Base-by-base conservation (phyloP, 306 rosid species). In the Trifolium repens region DNA sequence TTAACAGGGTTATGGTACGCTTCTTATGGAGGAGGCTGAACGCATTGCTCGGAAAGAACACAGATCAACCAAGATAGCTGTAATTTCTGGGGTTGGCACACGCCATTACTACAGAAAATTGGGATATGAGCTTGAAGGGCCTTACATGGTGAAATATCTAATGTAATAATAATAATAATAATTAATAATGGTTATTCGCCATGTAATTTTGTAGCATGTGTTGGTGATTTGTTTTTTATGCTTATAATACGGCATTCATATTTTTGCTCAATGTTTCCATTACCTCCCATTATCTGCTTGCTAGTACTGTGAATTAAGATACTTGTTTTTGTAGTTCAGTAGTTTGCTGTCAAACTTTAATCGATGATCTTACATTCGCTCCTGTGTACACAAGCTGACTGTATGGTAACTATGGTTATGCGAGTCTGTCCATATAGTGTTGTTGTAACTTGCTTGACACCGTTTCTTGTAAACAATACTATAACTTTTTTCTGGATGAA, bases 21-120 rank as follows among this genome's bases (percentile, higher is more conserved):
- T 94, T 74, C 74, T 94, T 72, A 94, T 94, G 99, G 99, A 92
- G 88, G 99, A 94, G 71, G 97, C 96, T 2, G 96, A 94, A 85
- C 86, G 87, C 59, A 90, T 94, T 65, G 93, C 96, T 44, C 8
- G 82, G 47, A 78, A 75, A 81, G 97, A 92, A 85, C 99, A 94
- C 58, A 83, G 96, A 67, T 94, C 96, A 58, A 88, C 83, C 19
- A 94, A 94, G 77, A 83, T 88, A 54, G 99, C 90, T 14, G 96
- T 94, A 68, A 94, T 94, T 81, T 94, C 99, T 2, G 99, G 99
- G 32, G 93, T 92, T 37, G 99, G 99, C 67, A 94, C 99, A 5
- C 96, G 97, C 60, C 97, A 94, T 83, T 94, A 92, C 62, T 94
- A 92, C 79, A 81, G 96, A 79, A 94, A 91, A 78, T 60, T 94